Conservation (phyloP, 2,329 filamentous ascomycete genomes). For the Cercospora brassicicola region DNA sequence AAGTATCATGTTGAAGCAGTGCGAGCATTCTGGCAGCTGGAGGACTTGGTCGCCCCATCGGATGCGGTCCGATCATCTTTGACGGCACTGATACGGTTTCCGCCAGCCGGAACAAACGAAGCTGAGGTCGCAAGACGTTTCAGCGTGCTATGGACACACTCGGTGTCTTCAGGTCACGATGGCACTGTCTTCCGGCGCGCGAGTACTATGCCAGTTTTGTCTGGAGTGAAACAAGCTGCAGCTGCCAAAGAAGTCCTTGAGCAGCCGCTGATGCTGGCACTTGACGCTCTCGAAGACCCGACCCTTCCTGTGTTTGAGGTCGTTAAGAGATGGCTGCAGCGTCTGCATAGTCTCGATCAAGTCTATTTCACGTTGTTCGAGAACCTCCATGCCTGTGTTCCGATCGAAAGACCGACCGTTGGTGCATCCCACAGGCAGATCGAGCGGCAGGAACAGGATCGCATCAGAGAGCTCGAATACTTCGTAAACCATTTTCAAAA, state of each 20-base stretch:
- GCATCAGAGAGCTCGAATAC: slow-evolving; percentile 16
- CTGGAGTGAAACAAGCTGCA: slow-evolving; percentile 24
- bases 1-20: slow-evolving; percentile 96
- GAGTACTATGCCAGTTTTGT: slow-evolving; percentile 31
- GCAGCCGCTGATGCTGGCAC: slow-evolving; percentile 74
- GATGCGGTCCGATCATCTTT: slow-evolving; percentile 29
- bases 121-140: slow-evolving; percentile 68
- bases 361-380: slow-evolving; percentile 43
- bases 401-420: not conserved
- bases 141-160: slow-evolving; percentile 79
- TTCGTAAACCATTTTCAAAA: slow-evolving; percentile 74
- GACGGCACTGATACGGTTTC: slow-evolving; percentile 13
- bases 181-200: slow-evolving; percentile 27
- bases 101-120: slow-evolving; percentile 1
- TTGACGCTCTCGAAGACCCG: slow-evolving; percentile 75
- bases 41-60: slow-evolving; percentile 44
- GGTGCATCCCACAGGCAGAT: slow-evolving; percentile 4
- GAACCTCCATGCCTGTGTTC: slow-evolving; percentile 8
- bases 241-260: slow-evolving; percentile 63
- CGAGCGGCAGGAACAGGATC: slow-evolving; percentile 2
- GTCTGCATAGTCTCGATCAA: slow-evolving; percentile 53
- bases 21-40: slow-evolving; percentile 80
- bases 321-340: slow-evolving; percentile 77
- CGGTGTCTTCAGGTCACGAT: slow-evolving; percentile 39
- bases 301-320: slow-evolving; percentile 73